Base-by-base conservation (phyloP, 805 yeast genomes). In the Wickerhamomyces pijperi region DNA sequence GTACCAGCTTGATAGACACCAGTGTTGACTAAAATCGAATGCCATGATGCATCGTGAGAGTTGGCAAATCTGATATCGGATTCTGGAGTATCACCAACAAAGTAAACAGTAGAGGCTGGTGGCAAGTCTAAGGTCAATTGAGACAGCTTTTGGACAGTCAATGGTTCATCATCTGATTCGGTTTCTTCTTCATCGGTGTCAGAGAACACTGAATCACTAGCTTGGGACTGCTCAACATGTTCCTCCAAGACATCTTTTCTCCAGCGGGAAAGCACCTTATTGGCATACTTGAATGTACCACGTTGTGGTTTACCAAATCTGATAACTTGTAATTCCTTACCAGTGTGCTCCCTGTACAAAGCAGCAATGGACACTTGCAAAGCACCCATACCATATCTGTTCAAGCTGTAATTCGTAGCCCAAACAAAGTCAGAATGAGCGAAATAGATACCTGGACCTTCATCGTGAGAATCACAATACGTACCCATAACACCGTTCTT, bases 381-480 rank as follows among this genome's bases (percentile, higher is more conserved):
- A 3, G 96, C 95, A 43, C 96, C 96, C 94, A 86, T 87, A 44
- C 95, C 95, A 55, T 86, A 84, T 56, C 96, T 70, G 15, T 86
- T 76, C 45, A 82, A 66, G 49, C 74, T 75, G 56, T 82, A 85
- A 60, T 85, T 82, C 3, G 95, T 83, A 12, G 95, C 90, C 95
- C 95, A 86, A 40, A 86, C 84, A 52, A 86, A 82, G 61, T 86
- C 96, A 17, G 90, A 82, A 58, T 86, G 94, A 33, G 94, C 94
- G 67, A 85, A 86, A 61, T 82, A 83, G 41, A 85, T 74, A 36
- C 76, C 76, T 28, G 94, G 92, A 31, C 88, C 88, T 46, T 84
- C 87, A 43, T 78, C 80, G 54, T 60, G 77, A 15, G 81, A 74
- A 47, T 76, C 69, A 32, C 82, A 72, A 34, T 72, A 68, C 4